A percentile compares a stretch with the other conserved stretches of the same genome.
Evolutionary conservation across 2,329 filamentous ascomycete genomes (phyloP).

Genomic region (Cladosporium sp.): DNA sequence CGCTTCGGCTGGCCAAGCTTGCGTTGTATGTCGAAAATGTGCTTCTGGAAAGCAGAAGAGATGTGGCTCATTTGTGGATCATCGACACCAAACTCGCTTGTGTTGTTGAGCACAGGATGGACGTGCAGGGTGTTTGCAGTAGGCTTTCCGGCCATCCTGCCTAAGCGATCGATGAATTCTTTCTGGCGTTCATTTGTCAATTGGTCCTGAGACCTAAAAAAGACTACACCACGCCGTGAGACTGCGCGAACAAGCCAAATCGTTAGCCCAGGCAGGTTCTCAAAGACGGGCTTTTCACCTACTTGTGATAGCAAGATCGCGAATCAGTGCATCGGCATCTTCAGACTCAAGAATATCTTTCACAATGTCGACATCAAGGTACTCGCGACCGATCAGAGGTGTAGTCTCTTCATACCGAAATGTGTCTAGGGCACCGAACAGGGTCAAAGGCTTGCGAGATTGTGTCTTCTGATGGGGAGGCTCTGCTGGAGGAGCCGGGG

Average conservation of each 20-base stretch:
- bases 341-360: slow-evolving; percentile 55
- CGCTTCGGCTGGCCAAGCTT: neutral
- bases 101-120: slow-evolving; percentile 51
- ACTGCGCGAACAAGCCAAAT: too few species aligned
- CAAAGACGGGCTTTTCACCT: too few species aligned
- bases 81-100: slow-evolving; percentile 37
- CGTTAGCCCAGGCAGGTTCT: too few species aligned
- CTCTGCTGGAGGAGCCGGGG: too few species aligned
- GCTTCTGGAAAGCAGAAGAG: slow-evolving; percentile 32
- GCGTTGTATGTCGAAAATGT: slow-evolving; percentile 23
- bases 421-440: slow-evolving; percentile 31
- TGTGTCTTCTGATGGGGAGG: too few species aligned
- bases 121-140: slow-evolving; percentile 56
- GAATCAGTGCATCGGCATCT: slow-evolving; percentile 56
- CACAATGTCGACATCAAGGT: slow-evolving; percentile 51
- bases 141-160: slow-evolving; percentile 56
- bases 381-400: slow-evolving; percentile 60
- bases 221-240: slow-evolving; percentile 15
- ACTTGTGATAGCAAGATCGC: slow-evolving; percentile 54
- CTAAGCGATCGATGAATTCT: slow-evolving; percentile 50
- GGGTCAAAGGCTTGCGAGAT: neutral
- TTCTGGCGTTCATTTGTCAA: slow-evolving; percentile 50
- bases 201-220: slow-evolving; percentile 20
- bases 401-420: slow-evolving; percentile 57
- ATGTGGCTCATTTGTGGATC: slow-evolving; percentile 39